phyloP scores from a whole-genome alignment of 2,329 filamentous ascomycete genomes.

The Elsinoe arachidis region DNA sequence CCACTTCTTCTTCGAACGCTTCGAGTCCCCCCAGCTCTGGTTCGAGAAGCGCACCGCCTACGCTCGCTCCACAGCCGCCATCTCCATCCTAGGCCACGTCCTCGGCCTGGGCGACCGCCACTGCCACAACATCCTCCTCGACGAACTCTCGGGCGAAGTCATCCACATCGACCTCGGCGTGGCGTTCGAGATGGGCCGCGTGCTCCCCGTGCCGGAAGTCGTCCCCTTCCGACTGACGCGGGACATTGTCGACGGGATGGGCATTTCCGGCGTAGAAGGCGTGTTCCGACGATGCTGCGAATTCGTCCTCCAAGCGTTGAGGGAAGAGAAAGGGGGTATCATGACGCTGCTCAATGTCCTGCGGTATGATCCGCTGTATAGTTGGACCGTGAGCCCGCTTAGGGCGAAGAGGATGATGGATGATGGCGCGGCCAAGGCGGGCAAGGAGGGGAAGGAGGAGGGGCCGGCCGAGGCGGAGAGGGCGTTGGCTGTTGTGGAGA shows the following conservation, averaged over 20 bases:
- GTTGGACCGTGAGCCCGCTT: conserved; percentile 76
- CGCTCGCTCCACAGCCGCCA: conserved; percentile 83
- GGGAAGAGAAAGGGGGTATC: conserved; percentile 93
- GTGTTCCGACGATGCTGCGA: conserved; percentile 98
- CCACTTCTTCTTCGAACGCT: conserved; percentile 95
- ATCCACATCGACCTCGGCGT: conserved; percentile 97
- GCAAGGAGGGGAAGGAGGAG: conserved; percentile 34
- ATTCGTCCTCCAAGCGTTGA: conserved; percentile 86
- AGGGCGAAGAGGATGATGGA: conserved; percentile 60
- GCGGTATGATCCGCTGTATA: conserved; percentile 95
- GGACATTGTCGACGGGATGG: conserved; percentile 95
- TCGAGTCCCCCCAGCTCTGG: conserved; percentile 91
- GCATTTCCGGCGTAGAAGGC: conserved; percentile 86
- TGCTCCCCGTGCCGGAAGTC: conserved; percentile 90
- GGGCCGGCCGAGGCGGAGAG: conserved; percentile 77
- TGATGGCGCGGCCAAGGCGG: conserved; percentile 44
- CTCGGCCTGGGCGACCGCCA: conserved; percentile 90
- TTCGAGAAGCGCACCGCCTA: conserved; percentile 84
- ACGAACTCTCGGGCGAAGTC: conserved; percentile 80
- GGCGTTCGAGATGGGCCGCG: conserved; percentile 89
- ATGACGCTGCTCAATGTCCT: conserved; percentile 98
- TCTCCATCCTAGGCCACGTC: conserved; percentile 89
- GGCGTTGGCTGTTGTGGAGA: conserved; percentile 84
- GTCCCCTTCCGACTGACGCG: conserved; percentile 92
- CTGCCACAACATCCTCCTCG: conserved; percentile 92